A percentile compares a stretch with the other conserved stretches of the same genome.
phyloP scores from a whole-genome alignment of 441 rosid genomes.

The Erodium moschatum region DNA sequence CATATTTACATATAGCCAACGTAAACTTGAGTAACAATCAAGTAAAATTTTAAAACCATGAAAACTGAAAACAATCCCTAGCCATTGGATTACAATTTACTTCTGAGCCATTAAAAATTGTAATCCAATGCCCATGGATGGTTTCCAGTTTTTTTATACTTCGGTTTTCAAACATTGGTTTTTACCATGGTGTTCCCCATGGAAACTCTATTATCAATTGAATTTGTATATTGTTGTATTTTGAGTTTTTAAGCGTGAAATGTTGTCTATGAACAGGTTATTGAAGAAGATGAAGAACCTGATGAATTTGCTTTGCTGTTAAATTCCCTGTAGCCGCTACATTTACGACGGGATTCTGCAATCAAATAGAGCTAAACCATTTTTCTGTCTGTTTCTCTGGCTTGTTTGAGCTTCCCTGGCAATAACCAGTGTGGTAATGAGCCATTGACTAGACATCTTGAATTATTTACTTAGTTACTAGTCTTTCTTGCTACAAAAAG shows the following conservation, averaged over 20 bases:
- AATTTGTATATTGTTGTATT: slow-evolving; percentile 7
- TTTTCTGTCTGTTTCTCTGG: slow-evolving; percentile 21
- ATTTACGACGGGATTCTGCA: slow-evolving; percentile 22
- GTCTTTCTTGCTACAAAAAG: not conserved
- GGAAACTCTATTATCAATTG: slow-evolving; percentile 14
- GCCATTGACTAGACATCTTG: not conserved
- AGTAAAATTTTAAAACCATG: no score
- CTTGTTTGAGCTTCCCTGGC: slow-evolving; percentile 17
- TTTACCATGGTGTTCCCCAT: no score
- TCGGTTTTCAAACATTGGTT: no score
- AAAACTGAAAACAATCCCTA: no score
- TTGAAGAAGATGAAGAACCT: slow-evolving; percentile 75
- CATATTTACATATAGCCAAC: no score
- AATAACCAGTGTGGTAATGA: slow-evolving; percentile 28
- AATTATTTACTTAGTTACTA: not conserved
- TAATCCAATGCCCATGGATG: no score
- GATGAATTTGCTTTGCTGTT: slow-evolving; percentile 55
- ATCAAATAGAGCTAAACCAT: slow-evolving; percentile 19
- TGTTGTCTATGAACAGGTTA: slow-evolving; percentile 40
- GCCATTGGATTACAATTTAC: no score
- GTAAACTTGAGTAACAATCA: no score
- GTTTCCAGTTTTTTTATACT: no score
- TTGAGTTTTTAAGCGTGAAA: slow-evolving; percentile 8
- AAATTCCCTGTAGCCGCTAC: slow-evolving; percentile 31
- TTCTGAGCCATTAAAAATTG: no score